Percentiles rank a stretch among this genome's conserved stretches.
Conservation (phyloP, 116 monocot genomes). For the Dioscorea cayenensis region DNA sequence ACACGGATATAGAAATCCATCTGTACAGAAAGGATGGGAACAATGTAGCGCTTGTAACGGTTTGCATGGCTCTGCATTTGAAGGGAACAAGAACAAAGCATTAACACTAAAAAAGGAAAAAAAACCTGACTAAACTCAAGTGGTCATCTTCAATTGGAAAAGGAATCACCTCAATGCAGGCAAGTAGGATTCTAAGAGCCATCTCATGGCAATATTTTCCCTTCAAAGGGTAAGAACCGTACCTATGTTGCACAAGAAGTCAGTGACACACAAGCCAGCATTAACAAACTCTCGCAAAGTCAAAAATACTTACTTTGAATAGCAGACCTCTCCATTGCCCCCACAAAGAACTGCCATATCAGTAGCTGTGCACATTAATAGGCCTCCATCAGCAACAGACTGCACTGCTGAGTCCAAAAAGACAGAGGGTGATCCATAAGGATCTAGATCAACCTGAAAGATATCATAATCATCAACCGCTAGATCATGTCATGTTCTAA, state of each 20-base stretch:
- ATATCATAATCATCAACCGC: not conserved
- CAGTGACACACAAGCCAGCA: not conserved
- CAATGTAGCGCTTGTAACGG: conserved; percentile 87
- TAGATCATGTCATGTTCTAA: not conserved
- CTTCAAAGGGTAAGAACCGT: conserved; percentile 88
- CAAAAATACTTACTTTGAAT: conserved; percentile 65
- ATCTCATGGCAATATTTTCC: conserved; percentile 95
- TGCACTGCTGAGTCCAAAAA: conserved; percentile 89
- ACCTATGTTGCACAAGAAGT: conserved; percentile 36
- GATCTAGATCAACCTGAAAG: conserved; percentile 87
- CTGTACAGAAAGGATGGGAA: conserved; percentile 75
- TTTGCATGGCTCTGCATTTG: conserved; percentile 85
- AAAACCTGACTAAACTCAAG: not conserved
- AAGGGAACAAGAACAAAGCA: conserved; percentile 4
- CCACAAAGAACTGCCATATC: conserved; percentile 95
- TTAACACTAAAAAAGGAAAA: not conserved
- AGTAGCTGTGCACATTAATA: conserved; percentile 94
- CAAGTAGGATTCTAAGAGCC: conserved; percentile 91
- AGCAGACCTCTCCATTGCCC: conserved; percentile 80
- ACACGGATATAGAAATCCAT: conserved; percentile 98
- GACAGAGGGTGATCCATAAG: conserved; percentile 87
- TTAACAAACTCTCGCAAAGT: not conserved
- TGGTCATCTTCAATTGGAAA: not conserved
- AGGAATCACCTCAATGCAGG: conserved; percentile 77
- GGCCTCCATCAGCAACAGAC: conserved; percentile 78